A percentile compares a stretch with the other conserved stretches of the same genome.
phyloP scores from a whole-genome alignment of 75 land plant species.

The Sequoiadendron giganteum region DNA sequence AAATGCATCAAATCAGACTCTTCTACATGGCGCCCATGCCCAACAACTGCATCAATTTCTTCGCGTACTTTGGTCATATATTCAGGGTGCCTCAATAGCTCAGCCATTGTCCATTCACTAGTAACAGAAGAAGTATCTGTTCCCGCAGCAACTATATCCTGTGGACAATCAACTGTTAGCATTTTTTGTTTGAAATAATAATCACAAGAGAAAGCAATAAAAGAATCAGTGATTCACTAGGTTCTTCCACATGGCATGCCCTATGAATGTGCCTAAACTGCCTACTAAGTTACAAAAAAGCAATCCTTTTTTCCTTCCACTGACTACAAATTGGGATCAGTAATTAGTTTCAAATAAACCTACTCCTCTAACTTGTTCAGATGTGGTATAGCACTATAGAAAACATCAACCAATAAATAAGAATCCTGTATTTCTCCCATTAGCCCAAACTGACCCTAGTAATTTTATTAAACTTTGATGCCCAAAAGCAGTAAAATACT shows the following conservation, averaged over 20 bases:
- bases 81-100: constrained; percentile 27
- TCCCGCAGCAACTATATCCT: constrained; percentile 38
- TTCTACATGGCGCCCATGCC: constrained; percentile 17
- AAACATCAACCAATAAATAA: not conserved
- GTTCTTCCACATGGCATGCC: not conserved
- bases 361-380: not conserved
- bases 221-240: not conserved
- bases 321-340: not conserved
- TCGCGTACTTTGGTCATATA: constrained; percentile 18
- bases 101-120: constrained; percentile 35
- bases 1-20: constrained; percentile 36
- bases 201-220: not conserved
- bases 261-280: not conserved
- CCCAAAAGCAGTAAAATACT: not conserved
- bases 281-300: not conserved
- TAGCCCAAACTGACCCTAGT: not conserved
- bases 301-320: not conserved
- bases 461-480: not conserved
- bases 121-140: constrained; percentile 32
- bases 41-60: constrained; percentile 26
- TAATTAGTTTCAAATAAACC: not conserved
- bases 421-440: not conserved
- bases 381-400: not conserved
- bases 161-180: not conserved
- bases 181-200: not conserved